These are phyloP conservation scores for Zasmidium citrigriseum DNA, from an alignment of 2,329 filamentous ascomycete genomes.

Conservation along the genomic window DNA sequence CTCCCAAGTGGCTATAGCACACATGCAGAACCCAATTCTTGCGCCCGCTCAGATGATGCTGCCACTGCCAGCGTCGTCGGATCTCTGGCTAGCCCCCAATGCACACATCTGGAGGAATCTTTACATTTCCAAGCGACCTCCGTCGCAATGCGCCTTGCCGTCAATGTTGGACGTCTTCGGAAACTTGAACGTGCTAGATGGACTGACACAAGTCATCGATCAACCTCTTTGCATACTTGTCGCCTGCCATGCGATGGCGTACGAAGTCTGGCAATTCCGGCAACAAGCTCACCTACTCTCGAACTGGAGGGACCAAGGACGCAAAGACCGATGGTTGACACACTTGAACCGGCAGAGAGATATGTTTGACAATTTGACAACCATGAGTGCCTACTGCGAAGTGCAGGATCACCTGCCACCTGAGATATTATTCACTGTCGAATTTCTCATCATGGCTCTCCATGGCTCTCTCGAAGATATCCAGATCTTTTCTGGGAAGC, in stretches of 20 bases:
- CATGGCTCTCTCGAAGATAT: conserved; percentile 64
- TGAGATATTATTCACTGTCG: conserved; percentile 38
- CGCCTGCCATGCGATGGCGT: conserved; percentile 59
- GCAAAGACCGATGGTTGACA: conserved; percentile 27
- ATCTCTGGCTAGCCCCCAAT: conserved; percentile 65
- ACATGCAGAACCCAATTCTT: conserved; percentile 63
- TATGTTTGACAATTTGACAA: conserved; percentile 23
- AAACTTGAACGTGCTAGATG: conserved; percentile 14
- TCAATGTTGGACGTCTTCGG: conserved; percentile 50
- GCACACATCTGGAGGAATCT: conserved; percentile 64
- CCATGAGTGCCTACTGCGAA: conserved; percentile 24
- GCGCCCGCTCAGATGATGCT: conserved; percentile 68
- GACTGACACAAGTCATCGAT: conserved; percentile 53
- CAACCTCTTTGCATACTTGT: conserved; percentile 59
- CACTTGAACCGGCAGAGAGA: conserved; percentile 24
- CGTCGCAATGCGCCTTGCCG: conserved; percentile 41
- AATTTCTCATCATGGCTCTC: conserved; percentile 61
- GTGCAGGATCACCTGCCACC: conserved; percentile 27
- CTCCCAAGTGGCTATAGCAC: conserved; percentile 64
- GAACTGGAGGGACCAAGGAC: conserved; percentile 20
- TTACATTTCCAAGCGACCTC: conserved; percentile 45
- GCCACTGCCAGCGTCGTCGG: conserved; percentile 61
- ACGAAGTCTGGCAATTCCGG: conserved; percentile 61
- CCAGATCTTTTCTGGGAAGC: conserved; percentile 65
- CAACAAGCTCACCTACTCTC: conserved; percentile 42